Evolutionary conservation across 1,284 basidiomycete genomes (phyloP), one percentile per base, ranked within the genome.

Genomic region (Moniliophthora roreri): DNA sequence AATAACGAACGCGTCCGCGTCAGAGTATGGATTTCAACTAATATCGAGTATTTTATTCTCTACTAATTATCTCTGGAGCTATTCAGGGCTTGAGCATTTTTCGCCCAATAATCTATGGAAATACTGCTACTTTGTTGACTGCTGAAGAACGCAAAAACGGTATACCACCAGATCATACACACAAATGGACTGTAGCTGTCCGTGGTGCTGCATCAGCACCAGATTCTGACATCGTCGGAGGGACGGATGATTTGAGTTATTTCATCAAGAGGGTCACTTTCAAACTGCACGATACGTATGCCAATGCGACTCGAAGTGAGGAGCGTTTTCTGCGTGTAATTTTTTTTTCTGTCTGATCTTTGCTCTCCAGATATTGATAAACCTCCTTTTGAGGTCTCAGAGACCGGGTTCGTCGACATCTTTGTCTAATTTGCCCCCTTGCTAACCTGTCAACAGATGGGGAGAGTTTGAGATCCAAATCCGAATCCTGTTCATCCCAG

Each of bases 391-490:
- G 89, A 93, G 62, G 87, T 99, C 8, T 89, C 93, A 6, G 97
- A 99, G 69, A 98, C 96, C 8, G 97, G 89, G 89, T 86, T 62
- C 24, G 77, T 59, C 26, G 2, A 24, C 48, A 13, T 13, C 20
- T 15, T 34, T 7, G 11, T 24, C 10, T 23, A 32, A 35, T 13
- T 35, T 28, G 42, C 37, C 44, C 16, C 40, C 38, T 40, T 21
- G 32, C 37, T 37, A 20, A 51, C 21, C 37, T 28, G 15, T 52
- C n/a, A 32, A 35, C 55, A 91, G 96, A 44, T 99, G 97, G 97
- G 97, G 97, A 65, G 97, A 99, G 75, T 99, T 99, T 70, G 94
- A 98, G 63, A 89, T 99, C 57, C 85, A 90, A 64, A 96, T 99
- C 63, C 87, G 93, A 58, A 88, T 99, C 58, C 91, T 89, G 48